These are phyloP conservation scores for Starmerella potacharoeniae DNA, from an alignment of 805 yeast species.

Conservation along the genomic window DNA sequence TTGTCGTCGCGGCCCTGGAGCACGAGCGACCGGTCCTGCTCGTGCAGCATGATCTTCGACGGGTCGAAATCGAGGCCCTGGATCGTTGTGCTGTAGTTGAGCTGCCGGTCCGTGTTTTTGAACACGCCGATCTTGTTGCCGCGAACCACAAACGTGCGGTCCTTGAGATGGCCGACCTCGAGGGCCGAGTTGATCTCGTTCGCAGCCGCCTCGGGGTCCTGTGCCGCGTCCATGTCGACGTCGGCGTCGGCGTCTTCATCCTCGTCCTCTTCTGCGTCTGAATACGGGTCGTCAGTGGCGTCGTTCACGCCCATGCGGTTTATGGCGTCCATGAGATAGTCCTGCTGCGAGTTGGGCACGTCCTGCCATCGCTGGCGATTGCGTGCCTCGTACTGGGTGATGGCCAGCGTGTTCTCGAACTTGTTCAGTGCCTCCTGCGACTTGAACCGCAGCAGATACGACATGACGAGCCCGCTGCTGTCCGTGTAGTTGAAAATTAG, in stretches of 20 bases:
- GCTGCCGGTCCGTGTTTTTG: slow-evolving; percentile 37
- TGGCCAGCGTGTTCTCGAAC: slow-evolving; percentile 45
- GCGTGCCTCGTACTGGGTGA: slow-evolving; percentile 49
- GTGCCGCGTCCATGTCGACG: slow-evolving; percentile 16
- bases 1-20: slow-evolving; percentile 43
- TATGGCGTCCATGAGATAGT: slow-evolving; percentile 48
- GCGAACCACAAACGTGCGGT: slow-evolving; percentile 67
- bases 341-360: slow-evolving; percentile 36
- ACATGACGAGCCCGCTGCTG: slow-evolving; percentile 34
- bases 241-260: slow-evolving; percentile 29
- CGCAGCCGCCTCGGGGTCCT: slow-evolving; percentile 17
- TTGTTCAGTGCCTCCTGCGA: slow-evolving; percentile 32
- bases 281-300: slow-evolving; percentile 28
- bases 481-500: slow-evolving; percentile 54
- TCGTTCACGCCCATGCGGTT: slow-evolving; percentile 31
- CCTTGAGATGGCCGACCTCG: slow-evolving; percentile 58
- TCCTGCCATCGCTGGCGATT: slow-evolving; percentile 42
- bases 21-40: slow-evolving; percentile 57
- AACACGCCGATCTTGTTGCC: slow-evolving; percentile 76
- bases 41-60: slow-evolving; percentile 60
- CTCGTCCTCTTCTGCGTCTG: slow-evolving; percentile 27
- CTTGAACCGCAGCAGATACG: slow-evolving; percentile 54
- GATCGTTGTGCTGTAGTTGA: slow-evolving; percentile 60
- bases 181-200: slow-evolving; percentile 48
- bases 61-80: slow-evolving; percentile 48